A percentile compares a stretch with the other conserved stretches of the same genome.
Evolutionary conservation across 768 basidiomycete species (phyloP).

Genomic region (Hericium erinaceus): DNA sequence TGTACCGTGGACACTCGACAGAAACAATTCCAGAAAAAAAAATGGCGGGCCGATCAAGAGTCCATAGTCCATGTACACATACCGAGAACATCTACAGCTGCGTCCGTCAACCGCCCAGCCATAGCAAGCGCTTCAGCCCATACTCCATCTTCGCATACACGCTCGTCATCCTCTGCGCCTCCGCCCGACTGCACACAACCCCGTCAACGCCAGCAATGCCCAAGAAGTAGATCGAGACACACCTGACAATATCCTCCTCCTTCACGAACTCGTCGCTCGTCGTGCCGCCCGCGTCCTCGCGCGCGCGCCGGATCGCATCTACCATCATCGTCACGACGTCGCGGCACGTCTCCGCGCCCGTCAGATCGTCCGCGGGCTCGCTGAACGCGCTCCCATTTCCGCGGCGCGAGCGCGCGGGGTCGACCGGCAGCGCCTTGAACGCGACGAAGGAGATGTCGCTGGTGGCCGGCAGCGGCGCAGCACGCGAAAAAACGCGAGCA

Average conservation of each 20-base stretch:
- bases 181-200: constrained; percentile 46
- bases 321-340: constrained; percentile 74
- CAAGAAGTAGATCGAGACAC: constrained; percentile 17
- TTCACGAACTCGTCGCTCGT: constrained; percentile 36
- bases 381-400: constrained; percentile 43
- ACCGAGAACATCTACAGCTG: too few relatives aligned
- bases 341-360: constrained; percentile 56
- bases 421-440: constrained; percentile 74
- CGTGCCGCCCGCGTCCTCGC: constrained; percentile 47
- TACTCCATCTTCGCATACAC: constrained; percentile 92
- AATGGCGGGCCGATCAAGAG: too few relatives aligned
- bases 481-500: constrained; percentile 28
- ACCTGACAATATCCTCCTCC: constrained; percentile 77
- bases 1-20: too few relatives aligned
- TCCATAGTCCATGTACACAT: too few relatives aligned
- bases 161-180: constrained; percentile 79
- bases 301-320: constrained; percentile 57
- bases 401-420: constrained; percentile 41
- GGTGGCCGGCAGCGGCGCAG: constrained; percentile 22
- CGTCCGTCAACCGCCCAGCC: constrained; percentile 58
- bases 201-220: neutral
- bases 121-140: constrained; percentile 81
- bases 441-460: constrained; percentile 49
- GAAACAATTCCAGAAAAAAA: too few relatives aligned
- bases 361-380: constrained; percentile 45